These are phyloP conservation scores for Pochonia chlamydosporia DNA, from an alignment of 2,329 filamentous ascomycete species.

Conservation along the genomic window DNA sequence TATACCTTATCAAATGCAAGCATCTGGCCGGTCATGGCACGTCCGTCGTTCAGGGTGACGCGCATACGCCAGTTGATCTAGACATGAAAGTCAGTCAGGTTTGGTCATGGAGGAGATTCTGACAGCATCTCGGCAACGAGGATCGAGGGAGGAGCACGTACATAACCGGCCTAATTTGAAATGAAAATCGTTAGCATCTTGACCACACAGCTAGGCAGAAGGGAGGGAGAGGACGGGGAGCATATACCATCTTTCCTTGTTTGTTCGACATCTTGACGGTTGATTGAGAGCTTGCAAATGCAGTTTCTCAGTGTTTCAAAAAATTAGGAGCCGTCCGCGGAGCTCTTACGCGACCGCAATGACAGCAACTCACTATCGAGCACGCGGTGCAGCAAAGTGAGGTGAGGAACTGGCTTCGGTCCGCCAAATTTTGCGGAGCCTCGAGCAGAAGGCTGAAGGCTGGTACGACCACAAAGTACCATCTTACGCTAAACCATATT, in stretches of 20 bases:
- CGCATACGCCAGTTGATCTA: conserved; percentile 99
- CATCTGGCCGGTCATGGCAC: conserved; percentile 97
- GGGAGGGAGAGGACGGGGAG: conserved; percentile 29
- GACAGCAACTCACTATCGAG: conserved; percentile 33
- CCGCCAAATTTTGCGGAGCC: conserved; percentile 41
- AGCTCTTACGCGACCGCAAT: conserved; percentile 34
- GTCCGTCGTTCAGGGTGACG: conserved; percentile 87
- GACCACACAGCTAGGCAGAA: conserved; percentile 30
- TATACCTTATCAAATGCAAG: conserved; percentile 93
- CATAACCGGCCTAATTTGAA: conserved; percentile 59
- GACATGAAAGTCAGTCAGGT: neutral
- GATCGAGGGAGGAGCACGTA: conserved; percentile 41
- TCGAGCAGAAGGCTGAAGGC: conserved; percentile 32
- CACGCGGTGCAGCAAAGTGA: conserved; percentile 41
- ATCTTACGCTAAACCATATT: conserved; percentile 19
- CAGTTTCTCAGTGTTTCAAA: conserved; percentile 33
- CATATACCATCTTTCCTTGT: conserved; percentile 99
- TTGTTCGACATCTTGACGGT: conserved; percentile 54
- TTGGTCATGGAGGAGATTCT: too few species aligned
- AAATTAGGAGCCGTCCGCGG: conserved; percentile 31
- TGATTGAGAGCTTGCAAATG: conserved; percentile 22
- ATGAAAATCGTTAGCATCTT: conserved; percentile 54
- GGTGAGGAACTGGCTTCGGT: conserved; percentile 26
- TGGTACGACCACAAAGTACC: conserved; percentile 27
- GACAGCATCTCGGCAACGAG: neutral